Evolutionary conservation across 2,329 filamentous ascomycete species (phyloP).

Genomic region (Aspergillus uvarum): DNA sequence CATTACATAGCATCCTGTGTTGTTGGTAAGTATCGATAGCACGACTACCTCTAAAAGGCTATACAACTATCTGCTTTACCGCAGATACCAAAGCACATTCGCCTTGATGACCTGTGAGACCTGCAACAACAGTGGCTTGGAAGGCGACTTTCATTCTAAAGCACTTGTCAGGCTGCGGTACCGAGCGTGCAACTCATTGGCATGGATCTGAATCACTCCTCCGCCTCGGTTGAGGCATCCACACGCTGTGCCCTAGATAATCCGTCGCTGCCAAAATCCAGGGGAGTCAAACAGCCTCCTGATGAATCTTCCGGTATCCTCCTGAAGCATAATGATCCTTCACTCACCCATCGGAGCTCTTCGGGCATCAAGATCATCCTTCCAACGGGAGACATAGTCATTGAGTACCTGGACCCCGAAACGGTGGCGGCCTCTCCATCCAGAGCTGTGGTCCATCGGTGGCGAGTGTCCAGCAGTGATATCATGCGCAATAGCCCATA

Average conservation of each 20-base stretch:
- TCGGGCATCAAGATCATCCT: constrained; percentile 22
- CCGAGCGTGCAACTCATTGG: neutral
- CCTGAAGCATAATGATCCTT: neutral
- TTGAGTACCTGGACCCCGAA: constrained; percentile 31
- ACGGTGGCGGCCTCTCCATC: constrained; percentile 8
- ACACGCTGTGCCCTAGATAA: neutral
- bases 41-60: neutral
- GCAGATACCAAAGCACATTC: neutral
- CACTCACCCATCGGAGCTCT: neutral
- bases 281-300: neutral
- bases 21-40: neutral
- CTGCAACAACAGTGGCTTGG: neutral
- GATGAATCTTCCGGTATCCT: neutral
- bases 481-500: constrained; percentile 39
- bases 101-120: neutral
- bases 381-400: constrained; percentile 35
- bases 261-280: neutral
- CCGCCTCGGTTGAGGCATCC: neutral
- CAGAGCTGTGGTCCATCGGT: constrained; percentile 21
- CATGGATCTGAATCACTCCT: neutral
- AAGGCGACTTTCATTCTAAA: neutral
- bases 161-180: neutral
- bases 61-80: neutral
- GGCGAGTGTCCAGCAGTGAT: constrained; percentile 35
- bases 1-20: neutral